Evolutionary conservation across 1,284 basidiomycete species (phyloP).

Genomic region (Tranzscheliella williamsii): DNA sequence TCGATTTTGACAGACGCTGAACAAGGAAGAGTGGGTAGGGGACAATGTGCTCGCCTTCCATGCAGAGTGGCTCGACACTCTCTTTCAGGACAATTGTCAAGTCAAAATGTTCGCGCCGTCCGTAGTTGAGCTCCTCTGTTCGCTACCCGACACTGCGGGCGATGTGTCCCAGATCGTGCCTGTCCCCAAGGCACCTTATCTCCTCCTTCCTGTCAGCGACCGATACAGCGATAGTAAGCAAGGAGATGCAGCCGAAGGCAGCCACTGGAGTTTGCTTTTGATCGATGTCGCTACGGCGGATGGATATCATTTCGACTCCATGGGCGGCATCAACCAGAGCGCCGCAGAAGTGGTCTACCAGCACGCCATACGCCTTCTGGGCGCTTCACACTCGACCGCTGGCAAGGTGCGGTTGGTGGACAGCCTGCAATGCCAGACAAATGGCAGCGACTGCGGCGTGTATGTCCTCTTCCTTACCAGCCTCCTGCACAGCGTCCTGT

Average conservation of each 20-base stretch:
- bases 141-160: conserved; percentile 10
- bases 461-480: conserved; percentile 32
- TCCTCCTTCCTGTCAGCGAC: conserved; percentile 32
- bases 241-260: conserved; percentile 7
- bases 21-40: conserved; percentile 28
- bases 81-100: neutral
- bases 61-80: conserved; percentile 31
- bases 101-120: conserved; percentile 33
- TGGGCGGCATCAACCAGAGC: conserved; percentile 24
- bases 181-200: conserved; percentile 6
- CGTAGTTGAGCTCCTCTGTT: conserved; percentile 25
- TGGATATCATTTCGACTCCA: conserved; percentile 26
- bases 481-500: conserved; percentile 18
- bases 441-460: conserved; percentile 36
- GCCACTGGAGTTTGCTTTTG: conserved; percentile 27
- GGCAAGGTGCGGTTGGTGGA: conserved; percentile 6
- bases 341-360: conserved; percentile 17
- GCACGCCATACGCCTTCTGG: conserved; percentile 9
- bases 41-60: conserved; percentile 37
- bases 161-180: conserved; percentile 15
- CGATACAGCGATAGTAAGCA: conserved; percentile 15
- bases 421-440: conserved; percentile 17
- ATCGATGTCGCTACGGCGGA: conserved; percentile 7
- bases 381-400: neutral
- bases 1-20: conserved; percentile 9